Conservation (phyloP, 176 grass and related monocot species). For the Rhynchospora breviuscula region DNA sequence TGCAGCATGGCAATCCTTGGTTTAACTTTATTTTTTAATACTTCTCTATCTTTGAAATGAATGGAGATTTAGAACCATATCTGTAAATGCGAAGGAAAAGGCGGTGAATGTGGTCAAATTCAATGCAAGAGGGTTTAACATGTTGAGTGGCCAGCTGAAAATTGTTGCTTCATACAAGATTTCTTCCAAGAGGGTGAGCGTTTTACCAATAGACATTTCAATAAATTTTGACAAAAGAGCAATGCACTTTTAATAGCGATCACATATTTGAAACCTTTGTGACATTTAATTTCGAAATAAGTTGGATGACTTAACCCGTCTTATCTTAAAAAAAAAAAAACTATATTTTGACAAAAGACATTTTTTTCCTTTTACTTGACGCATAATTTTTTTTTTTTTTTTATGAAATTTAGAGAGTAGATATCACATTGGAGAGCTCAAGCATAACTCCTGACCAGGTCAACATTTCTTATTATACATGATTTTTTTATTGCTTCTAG, state of each 20-base stretch:
- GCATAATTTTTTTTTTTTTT: neutral
- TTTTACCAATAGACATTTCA: neutral
- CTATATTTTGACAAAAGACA: neutral
- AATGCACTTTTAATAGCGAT: no score
- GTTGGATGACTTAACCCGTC: no score
- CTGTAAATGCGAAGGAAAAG: conserved; percentile 87
- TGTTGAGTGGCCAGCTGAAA: conserved; percentile 69
- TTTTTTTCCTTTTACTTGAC: neutral
- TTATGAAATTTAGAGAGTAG: conserved; percentile 61
- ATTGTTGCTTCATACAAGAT: conserved; percentile 72
- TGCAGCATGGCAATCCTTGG: neutral
- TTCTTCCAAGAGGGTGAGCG: conserved; percentile 51
- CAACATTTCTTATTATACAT: neutral
- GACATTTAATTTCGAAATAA: no score
- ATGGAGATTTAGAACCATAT: conserved; percentile 84
- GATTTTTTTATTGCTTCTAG: neutral
- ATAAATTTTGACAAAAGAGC: neutral
- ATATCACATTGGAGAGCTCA: conserved; percentile 78
- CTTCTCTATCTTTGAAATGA: conserved; percentile 49
- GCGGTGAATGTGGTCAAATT: conserved; percentile 76
- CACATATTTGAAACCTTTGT: no score
- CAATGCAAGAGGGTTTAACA: conserved; percentile 58
- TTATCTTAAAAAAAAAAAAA: neutral
- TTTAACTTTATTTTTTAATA: conserved; percentile 32
- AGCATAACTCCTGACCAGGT: conserved; percentile 82